A percentile compares a stretch with the other conserved stretches of the same genome.
Conservation (phyloP, 805 yeast species). For the Yamadazyma tumulicola region DNA sequence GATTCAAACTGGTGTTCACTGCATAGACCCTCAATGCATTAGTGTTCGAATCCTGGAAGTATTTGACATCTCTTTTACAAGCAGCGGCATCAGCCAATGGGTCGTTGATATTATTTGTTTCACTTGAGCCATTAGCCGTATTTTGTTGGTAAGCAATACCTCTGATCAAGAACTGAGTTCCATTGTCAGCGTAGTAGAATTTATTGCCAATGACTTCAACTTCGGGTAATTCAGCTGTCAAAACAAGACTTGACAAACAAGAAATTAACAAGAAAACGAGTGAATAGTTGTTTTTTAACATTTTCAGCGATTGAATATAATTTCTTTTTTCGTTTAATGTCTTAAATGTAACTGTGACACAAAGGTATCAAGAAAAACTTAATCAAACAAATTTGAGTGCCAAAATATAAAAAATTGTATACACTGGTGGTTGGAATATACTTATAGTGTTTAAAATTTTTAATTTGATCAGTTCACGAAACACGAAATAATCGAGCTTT, state of each 20-base stretch:
- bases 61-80: conserved; percentile 42
- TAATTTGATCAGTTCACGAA: conserved; percentile 4
- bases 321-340: not conserved
- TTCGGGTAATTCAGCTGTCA: conserved; percentile 21
- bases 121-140: conserved; percentile 24
- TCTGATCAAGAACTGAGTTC: conserved; percentile 41
- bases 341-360: not conserved
- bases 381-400: not conserved
- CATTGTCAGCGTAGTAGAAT: conserved; percentile 39
- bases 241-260: not conserved
- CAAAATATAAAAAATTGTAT: not conserved
- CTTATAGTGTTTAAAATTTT: conserved; percentile 4
- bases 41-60: conserved; percentile 35
- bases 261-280: conserved; percentile 12
- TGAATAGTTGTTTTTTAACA: conserved; percentile 6
- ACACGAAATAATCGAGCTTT: conserved; percentile 8
- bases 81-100: conserved; percentile 41
- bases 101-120: conserved; percentile 23
- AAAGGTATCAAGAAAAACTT: not conserved
- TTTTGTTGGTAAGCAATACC: conserved; percentile 46
- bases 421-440: conserved; percentile 1
- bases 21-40: conserved; percentile 44
- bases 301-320: not conserved
- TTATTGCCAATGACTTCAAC: conserved; percentile 43
- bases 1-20: conserved; percentile 34